Conservation (phyloP, 306 rosid species). For the Trifolium repens region DNA sequence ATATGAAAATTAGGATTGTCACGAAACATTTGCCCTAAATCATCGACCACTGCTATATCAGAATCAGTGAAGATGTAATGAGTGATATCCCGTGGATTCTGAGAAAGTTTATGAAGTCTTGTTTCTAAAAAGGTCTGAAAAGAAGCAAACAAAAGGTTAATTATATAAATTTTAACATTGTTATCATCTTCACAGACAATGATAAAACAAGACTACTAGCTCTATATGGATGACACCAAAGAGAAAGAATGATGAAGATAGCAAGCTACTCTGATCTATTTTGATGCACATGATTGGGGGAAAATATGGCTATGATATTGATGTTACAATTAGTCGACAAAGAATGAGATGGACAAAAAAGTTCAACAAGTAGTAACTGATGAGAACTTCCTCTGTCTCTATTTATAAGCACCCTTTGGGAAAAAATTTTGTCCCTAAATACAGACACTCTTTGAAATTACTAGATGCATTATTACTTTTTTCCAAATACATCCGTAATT, state of each 20-base stretch:
- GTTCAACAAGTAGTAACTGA: no score
- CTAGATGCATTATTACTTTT: no score
- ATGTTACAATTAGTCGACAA: slow-evolving; percentile 17
- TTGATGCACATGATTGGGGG: background rate
- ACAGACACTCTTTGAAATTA: no score
- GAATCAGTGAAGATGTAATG: slow-evolving; percentile 95
- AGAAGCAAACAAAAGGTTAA: slow-evolving; percentile 21
- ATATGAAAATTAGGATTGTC: slow-evolving; percentile 73
- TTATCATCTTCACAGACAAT: slow-evolving; percentile 4
- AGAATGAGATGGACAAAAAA: background rate
- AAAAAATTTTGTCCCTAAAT: no score
- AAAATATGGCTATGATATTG: slow-evolving; percentile 9
- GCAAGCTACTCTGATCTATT: slow-evolving; percentile 22
- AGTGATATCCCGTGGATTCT: slow-evolving; percentile 41
- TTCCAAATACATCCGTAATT: no score
- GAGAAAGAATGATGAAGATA: slow-evolving; percentile 13
- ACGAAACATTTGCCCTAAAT: slow-evolving; percentile 69
- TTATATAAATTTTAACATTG: slow-evolving; percentile 16
- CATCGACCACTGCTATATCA: slow-evolving; percentile 81
- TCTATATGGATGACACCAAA: slow-evolving; percentile 9
- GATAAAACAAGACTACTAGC: slow-evolving; percentile 17
- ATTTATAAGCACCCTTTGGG: no score
- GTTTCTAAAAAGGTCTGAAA: slow-evolving; percentile 79
- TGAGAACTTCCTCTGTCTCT: no score
- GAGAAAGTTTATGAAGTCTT: slow-evolving; percentile 60